Base-by-base conservation (phyloP, 768 basidiomycete species). In the Suillus occidentalis region DNA sequence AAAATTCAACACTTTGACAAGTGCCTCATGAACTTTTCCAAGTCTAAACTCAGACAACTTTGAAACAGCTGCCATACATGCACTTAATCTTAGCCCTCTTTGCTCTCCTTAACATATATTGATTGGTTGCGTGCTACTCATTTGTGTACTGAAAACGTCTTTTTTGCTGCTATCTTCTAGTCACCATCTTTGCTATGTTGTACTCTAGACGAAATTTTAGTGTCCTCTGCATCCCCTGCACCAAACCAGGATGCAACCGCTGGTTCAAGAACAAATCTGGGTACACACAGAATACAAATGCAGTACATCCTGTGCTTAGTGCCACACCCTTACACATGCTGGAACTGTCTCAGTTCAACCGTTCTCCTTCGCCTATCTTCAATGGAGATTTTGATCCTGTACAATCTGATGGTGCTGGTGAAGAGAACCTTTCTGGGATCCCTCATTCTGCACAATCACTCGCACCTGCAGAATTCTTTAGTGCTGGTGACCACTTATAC, bases 111-210 rank as follows among this genome's bases (percentile, higher is more conserved):
- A 37, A 13, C 39, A 20, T 25, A n/a, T 42, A 45, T 47, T 6
- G 2, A 8, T 43, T 20, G 42, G n/a, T n/a, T n/a, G n/a, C n/a
- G n/a, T n/a, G n/a, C n/a, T n/a, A n/a, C n/a, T n/a, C n/a, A n/a
- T n/a, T n/a, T n/a, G n/a, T n/a, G n/a, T n/a, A n/a, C n/a, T n/a
- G n/a, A n/a, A n/a, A n/a, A n/a, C n/a, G n/a, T n/a, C n/a, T n/a
- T n/a, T n/a, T n/a, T n/a, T n/a, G n/a, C n/a, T n/a, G n/a, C n/a
- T n/a, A n/a, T n/a, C n/a, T n/a, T n/a, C n/a, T n/a, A n/a, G n/a
- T n/a, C n/a, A n/a, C n/a, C 63, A 66, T 58, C 28, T 31, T 18
- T 12, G 43, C 65, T 53, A 20, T 68, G 67, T 16, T 34, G 61
- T 25, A 22, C 62, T 25, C 18, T 37, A 9, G 65, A 65, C 2